Percentiles rank a stretch among this genome's conserved stretches.
These are phyloP conservation scores for Stemphylium vesicarium DNA, from an alignment of 2,329 filamentous ascomycete genomes.

Conservation along the genomic window DNA sequence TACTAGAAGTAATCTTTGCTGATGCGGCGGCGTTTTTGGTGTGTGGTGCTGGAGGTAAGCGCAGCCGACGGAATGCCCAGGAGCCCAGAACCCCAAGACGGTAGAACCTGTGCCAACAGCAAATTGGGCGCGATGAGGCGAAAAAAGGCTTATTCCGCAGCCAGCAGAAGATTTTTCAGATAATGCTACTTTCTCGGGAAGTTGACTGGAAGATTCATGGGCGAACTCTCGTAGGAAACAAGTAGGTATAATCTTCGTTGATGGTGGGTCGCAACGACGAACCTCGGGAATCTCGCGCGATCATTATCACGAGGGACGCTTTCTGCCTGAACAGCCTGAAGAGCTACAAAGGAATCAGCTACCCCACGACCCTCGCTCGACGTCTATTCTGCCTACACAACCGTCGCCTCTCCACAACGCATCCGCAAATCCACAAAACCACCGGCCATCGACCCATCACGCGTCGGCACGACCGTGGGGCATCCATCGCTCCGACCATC, in stretches of 20 bases:
- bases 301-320: not conserved
- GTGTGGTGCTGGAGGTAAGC: conserved; percentile 2
- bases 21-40: no score
- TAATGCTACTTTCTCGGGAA: not conserved
- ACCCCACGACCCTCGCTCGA: not conserved
- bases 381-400: conserved; percentile 6
- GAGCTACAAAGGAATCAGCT: not conserved
- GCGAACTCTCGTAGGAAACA: not conserved
- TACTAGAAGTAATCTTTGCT: no score
- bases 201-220: not conserved
- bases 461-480: conserved; percentile 16
- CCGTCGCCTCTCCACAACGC: not conserved
- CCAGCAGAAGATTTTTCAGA: not conserved
- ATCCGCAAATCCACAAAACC: no score
- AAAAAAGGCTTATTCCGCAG: conserved; percentile 13
- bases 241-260: not conserved
- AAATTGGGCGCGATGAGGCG: conserved; percentile 4
- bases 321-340: conserved; percentile 13
- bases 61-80: conserved; percentile 14
- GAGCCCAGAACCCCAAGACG: conserved; percentile 18
- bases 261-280: not conserved
- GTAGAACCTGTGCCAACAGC: conserved; percentile 9
- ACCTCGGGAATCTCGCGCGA: not conserved
- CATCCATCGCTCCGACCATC: conserved; percentile 12
- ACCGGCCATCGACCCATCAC: conserved; percentile 8